phyloP scores from a whole-genome alignment of 1,284 basidiomycete species.

The Meira nashicola region DNA sequence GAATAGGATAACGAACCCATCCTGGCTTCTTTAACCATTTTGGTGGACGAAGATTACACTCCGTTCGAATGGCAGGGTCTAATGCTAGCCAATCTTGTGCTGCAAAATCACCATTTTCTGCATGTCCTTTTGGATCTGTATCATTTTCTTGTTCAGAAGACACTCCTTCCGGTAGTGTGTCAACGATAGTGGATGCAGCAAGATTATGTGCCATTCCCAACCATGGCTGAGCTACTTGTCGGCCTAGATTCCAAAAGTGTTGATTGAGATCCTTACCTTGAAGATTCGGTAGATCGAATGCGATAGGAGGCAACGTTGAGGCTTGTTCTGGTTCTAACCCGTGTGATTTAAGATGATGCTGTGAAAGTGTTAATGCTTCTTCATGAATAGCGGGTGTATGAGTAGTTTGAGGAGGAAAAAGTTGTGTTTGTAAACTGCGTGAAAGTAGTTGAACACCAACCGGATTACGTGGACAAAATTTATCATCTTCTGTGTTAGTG shows the following conservation, averaged over 20 bases:
- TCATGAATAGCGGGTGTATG: conserved; percentile 64
- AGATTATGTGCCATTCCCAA: conserved; percentile 68
- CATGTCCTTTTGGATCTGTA: conserved; percentile 14
- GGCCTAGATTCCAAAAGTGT: conserved; percentile 81
- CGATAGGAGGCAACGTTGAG: conserved; percentile 70
- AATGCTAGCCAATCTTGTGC: conserved; percentile 40
- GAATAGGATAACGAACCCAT: conserved; percentile 79
- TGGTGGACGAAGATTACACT: conserved; percentile 56
- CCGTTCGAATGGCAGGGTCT: conserved; percentile 26
- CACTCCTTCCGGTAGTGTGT: conserved; percentile 57
- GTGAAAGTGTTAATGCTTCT: conserved; percentile 68
- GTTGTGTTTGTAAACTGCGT: conserved; percentile 69
- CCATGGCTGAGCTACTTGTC: conserved; percentile 72
- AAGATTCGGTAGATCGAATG: conserved; percentile 76
- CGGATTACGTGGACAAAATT: conserved; percentile 64
- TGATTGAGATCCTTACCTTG: conserved; percentile 78
- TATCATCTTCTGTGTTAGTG: neutral
- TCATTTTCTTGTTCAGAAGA: conserved; percentile 13
- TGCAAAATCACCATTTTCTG: neutral
- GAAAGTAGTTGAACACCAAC: conserved; percentile 90
- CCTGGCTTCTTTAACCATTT: conserved; percentile 73
- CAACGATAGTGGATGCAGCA: conserved; percentile 60
- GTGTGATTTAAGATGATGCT: conserved; percentile 72
- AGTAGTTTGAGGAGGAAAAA: conserved; percentile 65
- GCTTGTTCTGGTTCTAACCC: conserved; percentile 74